Evolutionary conservation across 805 yeast species (phyloP).

Genomic region (Saccharomycopsis fermentans): DNA sequence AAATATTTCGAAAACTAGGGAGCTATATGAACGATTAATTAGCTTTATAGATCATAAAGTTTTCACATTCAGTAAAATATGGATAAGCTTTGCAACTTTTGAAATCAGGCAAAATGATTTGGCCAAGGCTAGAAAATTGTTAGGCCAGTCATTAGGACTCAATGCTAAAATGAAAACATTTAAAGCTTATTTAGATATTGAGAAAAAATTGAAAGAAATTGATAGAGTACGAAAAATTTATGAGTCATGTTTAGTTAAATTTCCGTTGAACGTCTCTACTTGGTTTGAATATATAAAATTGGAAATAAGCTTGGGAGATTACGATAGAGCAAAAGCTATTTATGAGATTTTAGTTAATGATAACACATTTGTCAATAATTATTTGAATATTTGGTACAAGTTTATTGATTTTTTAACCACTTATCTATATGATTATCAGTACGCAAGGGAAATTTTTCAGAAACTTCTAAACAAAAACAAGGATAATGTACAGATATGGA

Average conservation of each 20-base stretch:
- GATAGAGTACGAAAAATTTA: conserved; percentile 69
- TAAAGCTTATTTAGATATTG: conserved; percentile 56
- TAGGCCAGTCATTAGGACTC: conserved; percentile 66
- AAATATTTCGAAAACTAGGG: conserved; percentile 38
- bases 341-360: conserved; percentile 40
- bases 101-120: conserved; percentile 54
- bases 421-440: conserved; percentile 41
- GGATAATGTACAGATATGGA: conserved; percentile 39
- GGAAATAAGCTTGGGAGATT: conserved; percentile 60
- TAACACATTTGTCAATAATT: conserved; percentile 20
- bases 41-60: conserved; percentile 43
- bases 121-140: conserved; percentile 46
- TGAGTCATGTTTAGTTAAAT: conserved; percentile 50
- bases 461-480: conserved; percentile 27
- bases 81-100: conserved; percentile 65
- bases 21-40: conserved; percentile 40
- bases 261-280: conserved; percentile 31
- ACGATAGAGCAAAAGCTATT: conserved; percentile 55
- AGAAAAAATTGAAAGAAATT: conserved; percentile 61
- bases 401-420: conserved; percentile 47
- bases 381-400: conserved; percentile 26
- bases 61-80: conserved; percentile 62
- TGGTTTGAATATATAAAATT: conserved; percentile 62
- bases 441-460: conserved; percentile 44
- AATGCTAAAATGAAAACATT: conserved; percentile 44